These are phyloP conservation scores for Verticillium nubilum DNA, from an alignment of 2,329 filamentous ascomycete genomes.

Conservation along the genomic window DNA sequence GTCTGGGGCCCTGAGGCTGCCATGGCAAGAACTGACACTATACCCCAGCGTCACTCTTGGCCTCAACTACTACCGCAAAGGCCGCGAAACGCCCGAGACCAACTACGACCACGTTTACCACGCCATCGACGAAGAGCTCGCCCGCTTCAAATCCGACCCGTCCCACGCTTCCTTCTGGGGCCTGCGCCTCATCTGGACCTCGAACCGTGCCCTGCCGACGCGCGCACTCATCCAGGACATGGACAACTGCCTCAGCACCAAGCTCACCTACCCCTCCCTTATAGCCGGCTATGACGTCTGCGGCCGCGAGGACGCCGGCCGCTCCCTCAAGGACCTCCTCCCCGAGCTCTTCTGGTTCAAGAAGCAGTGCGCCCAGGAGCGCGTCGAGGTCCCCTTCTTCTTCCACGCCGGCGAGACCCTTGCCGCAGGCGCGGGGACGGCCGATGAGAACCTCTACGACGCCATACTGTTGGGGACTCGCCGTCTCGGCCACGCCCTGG, in stretches of 20 bases:
- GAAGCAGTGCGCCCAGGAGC: slow-evolving; percentile 67
- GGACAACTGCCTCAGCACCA: slow-evolving; percentile 73
- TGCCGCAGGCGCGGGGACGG: slow-evolving; percentile 30
- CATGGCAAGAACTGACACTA: not conserved
- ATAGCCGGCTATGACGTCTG: slow-evolving; percentile 82
- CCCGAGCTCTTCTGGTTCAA: slow-evolving; percentile 84
- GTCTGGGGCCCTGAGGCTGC: not conserved
- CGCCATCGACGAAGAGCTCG: slow-evolving; percentile 67
- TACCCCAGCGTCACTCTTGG: slow-evolving; percentile 55
- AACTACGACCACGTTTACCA: slow-evolving; percentile 60
- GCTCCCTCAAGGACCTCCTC: slow-evolving; percentile 64
- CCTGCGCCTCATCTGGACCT: slow-evolving; percentile 71
- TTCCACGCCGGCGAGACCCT: slow-evolving; percentile 82
- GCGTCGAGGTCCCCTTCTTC: slow-evolving; percentile 76
- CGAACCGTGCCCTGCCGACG: slow-evolving; percentile 55
- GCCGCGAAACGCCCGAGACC: slow-evolving; percentile 52
- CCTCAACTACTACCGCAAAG: slow-evolving; percentile 56
- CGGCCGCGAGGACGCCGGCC: slow-evolving; percentile 70
- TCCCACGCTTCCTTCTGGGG: slow-evolving; percentile 69
- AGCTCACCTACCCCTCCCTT: slow-evolving; percentile 64
- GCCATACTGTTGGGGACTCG: slow-evolving; percentile 73
- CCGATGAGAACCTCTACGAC: slow-evolving; percentile 63
- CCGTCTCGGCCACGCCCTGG: slow-evolving; percentile 76
- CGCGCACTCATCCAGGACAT: slow-evolving; percentile 67
- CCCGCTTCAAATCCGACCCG: slow-evolving; percentile 54